Evolutionary conservation across 192 early-diverging fungal species (phyloP), one percentile per base, ranked within the genome.

Genomic region (Rhizophagus sp.): DNA sequence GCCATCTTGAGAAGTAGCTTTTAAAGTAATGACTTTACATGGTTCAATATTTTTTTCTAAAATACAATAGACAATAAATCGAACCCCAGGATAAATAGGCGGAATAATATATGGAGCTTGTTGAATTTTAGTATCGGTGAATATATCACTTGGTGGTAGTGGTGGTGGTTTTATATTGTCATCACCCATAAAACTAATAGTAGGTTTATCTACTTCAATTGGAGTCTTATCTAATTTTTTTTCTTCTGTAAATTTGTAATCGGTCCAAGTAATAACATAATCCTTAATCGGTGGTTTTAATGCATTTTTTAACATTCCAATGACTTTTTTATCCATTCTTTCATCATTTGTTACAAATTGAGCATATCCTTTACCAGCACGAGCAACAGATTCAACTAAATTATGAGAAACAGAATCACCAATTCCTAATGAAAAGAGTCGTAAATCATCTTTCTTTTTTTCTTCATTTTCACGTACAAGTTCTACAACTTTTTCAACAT

Each of bases 381-480:
- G 75, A 47, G 89, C 88, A 34, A 90, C 75, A 33, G 85, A 82
- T 24, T 88, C 83, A 15, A 89, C 86, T 39, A 90, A 76, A 49
- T 88, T 70, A 83, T 87, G 84, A 47, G 87, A 89, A 33, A 89
- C 89, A 44, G 63, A 57, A 64, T 61, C 68, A 13, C 89, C 89
- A n/a, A 89, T 80, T 5, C 88, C 88, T 1, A 89, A 73, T 0
- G 88, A 76, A 73, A 90, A 89, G 19, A 90, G 39, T 15, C 88
- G 73, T 27, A 84, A 41, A n/a, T 86, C 33, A n/a, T 67, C 50
- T n/a, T 47, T 83, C 30, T n/a, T 34, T 17, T 61, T 47, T 41
- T 69, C 33, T 8, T 81, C 75, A 30, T 80, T 49, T 50, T 68
- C 10, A 63, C 83, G 69, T 52, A 88, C 47, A 36, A 75, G 77